Evolutionary conservation across 768 basidiomycete genomes (phyloP).

Genomic region (Asterophora lycoperdoides): DNA sequence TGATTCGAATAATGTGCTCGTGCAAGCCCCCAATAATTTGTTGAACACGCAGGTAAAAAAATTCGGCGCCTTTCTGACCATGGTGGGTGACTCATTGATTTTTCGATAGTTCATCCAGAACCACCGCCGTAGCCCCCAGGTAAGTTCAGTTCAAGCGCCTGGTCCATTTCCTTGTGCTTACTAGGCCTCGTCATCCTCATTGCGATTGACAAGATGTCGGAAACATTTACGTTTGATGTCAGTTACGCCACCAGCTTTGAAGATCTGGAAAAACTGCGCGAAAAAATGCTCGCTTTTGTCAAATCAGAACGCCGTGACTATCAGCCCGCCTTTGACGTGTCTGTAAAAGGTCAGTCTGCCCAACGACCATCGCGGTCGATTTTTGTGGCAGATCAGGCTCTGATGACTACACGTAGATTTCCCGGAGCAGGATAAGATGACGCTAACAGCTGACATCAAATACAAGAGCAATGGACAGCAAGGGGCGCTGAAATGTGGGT

Average conservation of each 20-base stretch:
- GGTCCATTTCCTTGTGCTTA: not conserved
- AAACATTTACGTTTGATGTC: constrained; percentile 80
- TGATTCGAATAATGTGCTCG: constrained; percentile 51
- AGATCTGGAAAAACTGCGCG: constrained; percentile 70
- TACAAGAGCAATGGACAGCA: constrained; percentile 89
- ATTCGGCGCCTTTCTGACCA: not conserved
- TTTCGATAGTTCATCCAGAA: constrained; percentile 60
- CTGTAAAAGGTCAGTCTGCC: constrained; percentile 46
- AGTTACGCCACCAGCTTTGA: constrained; percentile 75
- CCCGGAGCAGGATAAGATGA: constrained; percentile 76
- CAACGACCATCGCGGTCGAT: not conserved
- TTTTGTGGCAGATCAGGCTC: not conserved
- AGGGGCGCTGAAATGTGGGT: constrained; percentile 60
- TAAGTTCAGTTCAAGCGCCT: constrained; percentile 19
- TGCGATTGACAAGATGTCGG: constrained; percentile 50
- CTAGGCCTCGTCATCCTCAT: not conserved
- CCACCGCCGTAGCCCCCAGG: constrained; percentile 67
- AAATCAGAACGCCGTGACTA: constrained; percentile 70
- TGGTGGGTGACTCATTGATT: not conserved
- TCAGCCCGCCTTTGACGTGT: constrained; percentile 69
- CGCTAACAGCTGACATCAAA: constrained; percentile 75
- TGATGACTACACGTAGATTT: constrained; percentile 45
- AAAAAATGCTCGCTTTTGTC: constrained; percentile 77
- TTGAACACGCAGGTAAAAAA: constrained; percentile 51
- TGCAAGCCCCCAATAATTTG: constrained; percentile 70